A percentile compares a stretch with the other conserved stretches of the same genome.
These are phyloP conservation scores for Canariomyces notabilis DNA, from an alignment of 2,329 filamentous ascomycete genomes.

Conservation along the genomic window DNA sequence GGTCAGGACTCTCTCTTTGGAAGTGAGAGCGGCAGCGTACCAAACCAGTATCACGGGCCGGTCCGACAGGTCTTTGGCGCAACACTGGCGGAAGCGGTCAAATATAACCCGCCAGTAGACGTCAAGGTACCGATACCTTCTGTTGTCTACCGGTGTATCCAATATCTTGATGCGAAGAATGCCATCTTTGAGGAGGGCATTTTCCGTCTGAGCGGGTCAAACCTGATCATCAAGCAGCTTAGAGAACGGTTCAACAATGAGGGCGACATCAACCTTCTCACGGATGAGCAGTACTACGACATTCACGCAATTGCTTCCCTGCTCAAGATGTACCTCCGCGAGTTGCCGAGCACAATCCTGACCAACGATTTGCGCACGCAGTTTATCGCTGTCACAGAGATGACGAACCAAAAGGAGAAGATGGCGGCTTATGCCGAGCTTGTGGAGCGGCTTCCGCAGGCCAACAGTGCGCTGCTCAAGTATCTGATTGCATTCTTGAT, in stretches of 20 bases:
- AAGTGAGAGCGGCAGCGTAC: conserved; percentile 40
- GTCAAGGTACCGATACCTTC: conserved; percentile 75
- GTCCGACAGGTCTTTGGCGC: conserved; percentile 77
- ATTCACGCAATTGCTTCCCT: conserved; percentile 94
- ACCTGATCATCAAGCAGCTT: conserved; percentile 84
- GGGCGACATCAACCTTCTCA: conserved; percentile 81
- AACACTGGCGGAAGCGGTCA: conserved; percentile 78
- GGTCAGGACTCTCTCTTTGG: conserved; percentile 52
- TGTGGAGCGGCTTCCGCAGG: conserved; percentile 71
- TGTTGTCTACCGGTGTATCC: conserved; percentile 91
- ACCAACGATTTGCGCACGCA: conserved; percentile 86
- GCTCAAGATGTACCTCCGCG: conserved; percentile 88
- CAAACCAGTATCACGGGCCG: conserved; percentile 44
- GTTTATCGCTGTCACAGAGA: conserved; percentile 79
- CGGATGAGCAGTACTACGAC: conserved; percentile 82
- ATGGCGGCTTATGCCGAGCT: conserved; percentile 70
- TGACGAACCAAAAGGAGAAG: conserved; percentile 70
- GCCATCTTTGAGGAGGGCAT: conserved; percentile 88
- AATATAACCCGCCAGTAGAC: conserved; percentile 68
- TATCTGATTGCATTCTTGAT: conserved; percentile 86
- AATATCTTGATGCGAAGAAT: conserved; percentile 80
- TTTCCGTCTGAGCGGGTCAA: conserved; percentile 95
- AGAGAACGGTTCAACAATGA: conserved; percentile 91
- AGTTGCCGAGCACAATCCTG: conserved; percentile 84
- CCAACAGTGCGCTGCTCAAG: conserved; percentile 76